Base-by-base conservation (phyloP, 192 early-diverging fungal genomes). In the Backusella sp. region DNA sequence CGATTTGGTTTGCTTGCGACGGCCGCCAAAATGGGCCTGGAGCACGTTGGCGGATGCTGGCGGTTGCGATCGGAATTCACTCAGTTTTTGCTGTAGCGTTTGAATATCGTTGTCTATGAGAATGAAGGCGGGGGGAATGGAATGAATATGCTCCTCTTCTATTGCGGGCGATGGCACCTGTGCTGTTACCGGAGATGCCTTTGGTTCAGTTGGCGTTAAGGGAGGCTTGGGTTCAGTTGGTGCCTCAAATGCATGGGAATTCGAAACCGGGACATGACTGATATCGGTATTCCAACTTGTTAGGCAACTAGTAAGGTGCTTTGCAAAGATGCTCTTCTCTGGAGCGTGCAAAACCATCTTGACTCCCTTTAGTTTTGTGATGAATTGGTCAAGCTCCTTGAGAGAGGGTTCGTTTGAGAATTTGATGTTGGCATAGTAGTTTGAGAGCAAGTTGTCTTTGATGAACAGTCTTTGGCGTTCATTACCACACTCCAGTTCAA, bases 101-200 rank as follows among this genome's bases (percentile, higher is more conserved):
- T 75, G 78, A 36, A 86, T 77, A 77, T 90, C 86, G 68, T 90
- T 88, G 56, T 90, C 89, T 34, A 90, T 88, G 34, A 90, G 80
- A 46, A 90, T 85, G 49, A 89, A 87, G 2, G 85, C 83, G 19
- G 86, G 87, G 14, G 79, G 83, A 1, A 74, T 26, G 0, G 75
- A 67, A 36, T 70, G 82, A 6, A 76, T 62, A 19, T 83, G 74
- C n/a, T 83, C 77, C 66, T 76, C 82, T 73, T 79, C 74, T 15
- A 52, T 73, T 9, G 73, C 77, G n/a, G 82, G 75, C 1, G 77
- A 76, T 59, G 82, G 70, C 11, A 79, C 59, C 1, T 42, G 66
- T n/a, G 70, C n/a, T 1, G 62, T 46, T 8, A n/a, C 14, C 6
- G 42, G 28, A 3, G 30, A 12, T 28, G 52, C 9, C 12, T 35